Base-by-base conservation (phyloP, 2,329 filamentous ascomycete genomes). In the Hymenoscyphus albidus region DNA sequence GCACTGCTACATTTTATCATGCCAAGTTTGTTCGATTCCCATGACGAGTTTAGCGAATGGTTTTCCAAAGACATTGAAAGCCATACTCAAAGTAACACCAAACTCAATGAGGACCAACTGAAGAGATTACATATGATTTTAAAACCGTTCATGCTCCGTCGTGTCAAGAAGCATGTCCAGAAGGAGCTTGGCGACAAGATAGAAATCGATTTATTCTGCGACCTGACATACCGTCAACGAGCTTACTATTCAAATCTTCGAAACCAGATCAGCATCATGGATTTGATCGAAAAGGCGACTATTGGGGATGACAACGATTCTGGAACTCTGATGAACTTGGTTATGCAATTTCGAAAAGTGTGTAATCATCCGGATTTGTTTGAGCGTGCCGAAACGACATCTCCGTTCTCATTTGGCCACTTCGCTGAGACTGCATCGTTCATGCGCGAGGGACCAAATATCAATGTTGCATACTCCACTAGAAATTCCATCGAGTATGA, bases 281-380 rank as follows among this genome's bases (percentile, higher is more conserved):
- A 99, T 76, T 87, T 99, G 18, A 96, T 99, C 63, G 95, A 99
- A 78, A 98, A 97, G 83, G 93, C 92, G 1, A 94, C 94, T 1
- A 85, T 95, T 71, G 95, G 95, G 42, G 93, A 97, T 72, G 95
- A 98, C 59, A 89, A 94, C 72, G 95, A 98, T 75, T 96, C 92
- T 42, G 93, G 94, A 51, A 98, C 94, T 1, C 80, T 99, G 73
- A 98, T 99, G 95, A 99, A 99, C 78, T 82, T 99, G 69, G 95
- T 99, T 68, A 99, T 99, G 95, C 95, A 99, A 79, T 99, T 99
- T 85, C 88, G 95, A 72, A 99, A 99, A 80, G 95, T 99, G 64
- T 99, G 95, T 81, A 99, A 99, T 75, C 95, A 99, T 76, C 95
- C 95, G 0, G 95, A 99, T 78, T 79, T 99, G 40, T 99, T 99